Evolutionary conservation across 106 monocot genomes (phyloP), one percentile per base, ranked within the genome.

Genomic region (Platanthera guangdongensis): DNA sequence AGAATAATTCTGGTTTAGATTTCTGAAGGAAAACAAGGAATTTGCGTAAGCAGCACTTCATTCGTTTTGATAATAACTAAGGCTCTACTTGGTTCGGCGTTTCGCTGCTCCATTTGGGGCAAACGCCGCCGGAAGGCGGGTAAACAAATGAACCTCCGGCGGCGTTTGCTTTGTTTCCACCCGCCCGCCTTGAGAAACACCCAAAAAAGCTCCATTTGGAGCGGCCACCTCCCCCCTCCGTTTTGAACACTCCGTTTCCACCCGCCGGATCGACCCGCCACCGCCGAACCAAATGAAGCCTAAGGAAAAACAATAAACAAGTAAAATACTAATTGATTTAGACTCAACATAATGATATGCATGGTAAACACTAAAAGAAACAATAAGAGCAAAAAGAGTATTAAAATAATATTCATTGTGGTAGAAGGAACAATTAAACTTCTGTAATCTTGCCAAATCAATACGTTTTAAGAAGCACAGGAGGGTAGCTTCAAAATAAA

Each of bases 1-100:
- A 64, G 79, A 73, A 9, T 79, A 74, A 59, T 65, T 87, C 70
- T 72, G 83, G 57, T 78, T 87, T 62, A 83, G 74, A 57, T 50
- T 30, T 71, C 90, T 89, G 73, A 57, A 73, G 28, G 45, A 74
- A 9, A 82, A 45, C n/a, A 78, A 32, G 48, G 9, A 32, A 72
- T 9, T 18, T 72, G 15, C 72, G 50, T 72, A n/a, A 72, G 11
- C 9, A 70, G 10, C 70, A 70, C 14, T 70, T 46, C 47, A 45
- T 16, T 16, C 6, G 2, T 14, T 21, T 46, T 25, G 32, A 32
- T 70, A 70, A 48, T 5, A 48, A 70, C 4, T 10, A 47, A n/a
- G n/a, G n/a, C n/a, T n/a, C n/a, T n/a, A n/a, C n/a, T n/a, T n/a
- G n/a, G n/a, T n/a, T n/a, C n/a, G n/a, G n/a, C n/a, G n/a, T n/a